A percentile compares a stretch with the other conserved stretches of the same genome.
Evolutionary conservation across 305 asterid species (phyloP).

Genomic region (Fraxinus velutina): DNA sequence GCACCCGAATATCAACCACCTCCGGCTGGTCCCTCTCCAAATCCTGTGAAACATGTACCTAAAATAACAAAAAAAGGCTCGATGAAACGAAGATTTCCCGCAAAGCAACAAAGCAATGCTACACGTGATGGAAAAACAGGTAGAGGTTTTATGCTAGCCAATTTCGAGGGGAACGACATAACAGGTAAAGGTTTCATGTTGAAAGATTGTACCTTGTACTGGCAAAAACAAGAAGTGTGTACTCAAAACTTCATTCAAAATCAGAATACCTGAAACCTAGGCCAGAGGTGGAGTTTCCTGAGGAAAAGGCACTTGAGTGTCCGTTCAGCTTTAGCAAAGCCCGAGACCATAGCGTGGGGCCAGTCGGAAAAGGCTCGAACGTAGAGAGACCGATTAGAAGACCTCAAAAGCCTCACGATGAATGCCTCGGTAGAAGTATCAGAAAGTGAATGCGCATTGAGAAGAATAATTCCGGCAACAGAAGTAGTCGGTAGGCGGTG

Average conservation of each 20-base stretch:
- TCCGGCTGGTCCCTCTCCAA: conserved; percentile 88
- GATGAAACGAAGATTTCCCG: not conserved
- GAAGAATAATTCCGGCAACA: conserved; percentile 69
- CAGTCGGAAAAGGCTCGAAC: conserved; percentile 91
- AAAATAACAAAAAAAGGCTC: conserved; percentile 12
- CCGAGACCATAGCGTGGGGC: conserved; percentile 80
- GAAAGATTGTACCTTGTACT: not conserved
- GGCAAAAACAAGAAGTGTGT: not conserved
- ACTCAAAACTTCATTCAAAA: not conserved
- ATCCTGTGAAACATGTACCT: conserved; percentile 89
- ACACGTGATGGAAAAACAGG: not conserved
- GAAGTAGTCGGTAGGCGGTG: conserved; percentile 62
- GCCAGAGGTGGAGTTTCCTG: conserved; percentile 90
- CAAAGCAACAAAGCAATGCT: not conserved
- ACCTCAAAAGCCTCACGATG: conserved; percentile 71
- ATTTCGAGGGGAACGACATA: not conserved
- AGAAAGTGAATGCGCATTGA: conserved; percentile 74
- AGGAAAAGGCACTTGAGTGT: conserved; percentile 76
- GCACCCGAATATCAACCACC: conserved; percentile 86
- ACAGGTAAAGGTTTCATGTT: not conserved
- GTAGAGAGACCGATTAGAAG: conserved; percentile 51
- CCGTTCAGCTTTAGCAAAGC: conserved; percentile 90
- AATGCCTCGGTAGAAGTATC: conserved; percentile 92
- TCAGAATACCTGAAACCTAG: conserved; percentile 75
- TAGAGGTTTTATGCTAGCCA: not conserved